Conservation (phyloP, 2,329 filamentous ascomycete genomes). For the Calonectria henricotiae region DNA sequence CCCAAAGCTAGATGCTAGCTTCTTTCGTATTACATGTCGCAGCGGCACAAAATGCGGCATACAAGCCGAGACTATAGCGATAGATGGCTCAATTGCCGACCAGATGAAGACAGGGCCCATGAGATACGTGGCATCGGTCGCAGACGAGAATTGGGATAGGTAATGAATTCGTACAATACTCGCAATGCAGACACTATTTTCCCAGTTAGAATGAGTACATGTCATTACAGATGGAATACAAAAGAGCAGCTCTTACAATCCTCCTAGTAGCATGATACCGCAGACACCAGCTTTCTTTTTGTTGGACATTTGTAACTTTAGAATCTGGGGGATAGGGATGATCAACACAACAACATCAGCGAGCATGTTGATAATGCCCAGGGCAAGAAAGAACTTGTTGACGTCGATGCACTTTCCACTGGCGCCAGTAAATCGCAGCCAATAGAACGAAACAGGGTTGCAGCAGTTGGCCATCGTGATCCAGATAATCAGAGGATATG, state of each 20-base stretch:
- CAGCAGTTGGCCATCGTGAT: conserved; percentile 35
- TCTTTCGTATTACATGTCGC: conserved; percentile 25
- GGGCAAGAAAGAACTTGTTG: conserved; percentile 38
- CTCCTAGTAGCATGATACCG: conserved; percentile 32
- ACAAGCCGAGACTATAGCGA: conserved; percentile 37
- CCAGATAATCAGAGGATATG: conserved; percentile 36
- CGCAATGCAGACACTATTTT: conserved; percentile 33
- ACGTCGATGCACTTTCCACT: conserved; percentile 35
- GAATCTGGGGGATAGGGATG: conserved; percentile 34
- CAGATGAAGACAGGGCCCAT: conserved; percentile 40
- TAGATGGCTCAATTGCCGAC: conserved; percentile 37
- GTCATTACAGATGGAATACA: too few relatives aligned
- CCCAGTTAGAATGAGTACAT: background rate
- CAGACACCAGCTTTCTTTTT: conserved; percentile 31
- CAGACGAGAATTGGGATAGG: conserved; percentile 23
- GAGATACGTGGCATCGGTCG: conserved; percentile 21
- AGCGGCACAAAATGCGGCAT: conserved; percentile 37
- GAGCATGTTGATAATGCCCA: conserved; percentile 35
- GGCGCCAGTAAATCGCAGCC: conserved; percentile 28
- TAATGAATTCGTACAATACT: conserved; percentile 35
- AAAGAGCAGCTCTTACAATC: conserved; percentile 26
- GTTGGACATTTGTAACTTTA: conserved; percentile 30
- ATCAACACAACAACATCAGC: conserved; percentile 31
- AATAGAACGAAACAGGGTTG: conserved; percentile 29
- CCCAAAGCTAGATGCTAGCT: conserved; percentile 18